These are phyloP conservation scores for Ophiostoma pallidulum DNA, from an alignment of 2,329 filamentous ascomycete species.

Conservation along the genomic window DNA sequence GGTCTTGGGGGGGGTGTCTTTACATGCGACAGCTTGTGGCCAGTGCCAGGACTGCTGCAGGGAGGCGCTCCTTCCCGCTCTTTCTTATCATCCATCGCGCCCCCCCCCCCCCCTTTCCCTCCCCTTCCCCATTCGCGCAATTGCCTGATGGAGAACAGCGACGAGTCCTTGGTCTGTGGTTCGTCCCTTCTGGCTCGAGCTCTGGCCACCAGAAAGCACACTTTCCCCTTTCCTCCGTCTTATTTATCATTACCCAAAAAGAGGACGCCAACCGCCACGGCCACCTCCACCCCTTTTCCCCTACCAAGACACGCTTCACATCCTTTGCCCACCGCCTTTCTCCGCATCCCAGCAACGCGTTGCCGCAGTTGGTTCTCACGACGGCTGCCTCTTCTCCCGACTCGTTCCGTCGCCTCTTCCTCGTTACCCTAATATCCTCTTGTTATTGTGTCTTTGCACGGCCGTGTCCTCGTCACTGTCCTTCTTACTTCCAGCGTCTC, in stretches of 20 bases:
- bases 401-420: background rate
- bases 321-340: background rate
- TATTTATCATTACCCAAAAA: conserved; percentile 10
- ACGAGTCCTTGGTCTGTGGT: conserved; percentile 1
- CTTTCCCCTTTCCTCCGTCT: conserved; percentile 10
- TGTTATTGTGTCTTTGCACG: too few relatives aligned
- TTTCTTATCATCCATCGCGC: conserved; percentile 2
- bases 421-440: too few relatives aligned
- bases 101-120: background rate
- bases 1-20: too few relatives aligned
- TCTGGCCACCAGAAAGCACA: conserved; percentile 6
- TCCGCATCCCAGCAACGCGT: background rate
- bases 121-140: conserved; percentile 1
- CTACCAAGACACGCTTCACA: background rate
- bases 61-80: conserved; percentile 1
- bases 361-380: background rate
- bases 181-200: conserved; percentile 8
- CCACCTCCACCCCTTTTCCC: conserved; percentile 6
- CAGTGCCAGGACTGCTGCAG: background rate
- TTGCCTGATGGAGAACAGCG: conserved; percentile 5
- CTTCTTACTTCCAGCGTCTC: too few relatives aligned
- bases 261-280: conserved; percentile 2
- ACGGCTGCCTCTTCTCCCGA: conserved; percentile 3
- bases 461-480: too few relatives aligned
- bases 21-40: too few relatives aligned